Percentiles rank a stretch among this genome's conserved stretches.
Evolutionary conservation across 306 rosid genomes (phyloP).

Genomic region (Vigna trinervia): DNA sequence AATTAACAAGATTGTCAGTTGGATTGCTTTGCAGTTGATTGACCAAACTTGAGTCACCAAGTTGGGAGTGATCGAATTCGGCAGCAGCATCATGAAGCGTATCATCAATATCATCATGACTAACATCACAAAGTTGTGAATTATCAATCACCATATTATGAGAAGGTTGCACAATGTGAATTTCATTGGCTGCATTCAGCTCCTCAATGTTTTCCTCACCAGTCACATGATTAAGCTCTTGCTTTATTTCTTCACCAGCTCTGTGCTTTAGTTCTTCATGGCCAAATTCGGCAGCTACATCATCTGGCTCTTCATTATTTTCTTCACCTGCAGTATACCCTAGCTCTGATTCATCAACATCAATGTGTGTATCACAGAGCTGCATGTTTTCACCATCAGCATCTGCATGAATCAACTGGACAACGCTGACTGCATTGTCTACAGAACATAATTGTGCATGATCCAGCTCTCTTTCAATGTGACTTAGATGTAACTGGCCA

Average conservation of each 20-base stretch:
- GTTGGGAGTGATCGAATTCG: conserved; percentile 46
- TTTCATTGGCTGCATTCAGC: conserved; percentile 48
- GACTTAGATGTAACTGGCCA: conserved; percentile 62
- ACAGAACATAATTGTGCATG: conserved; percentile 63
- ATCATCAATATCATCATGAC: conserved; percentile 45
- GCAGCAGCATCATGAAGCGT: conserved; percentile 44
- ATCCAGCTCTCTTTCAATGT: conserved; percentile 60
- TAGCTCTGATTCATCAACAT: conserved; percentile 65
- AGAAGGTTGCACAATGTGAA: conserved; percentile 44
- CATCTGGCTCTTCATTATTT: conserved; percentile 51
- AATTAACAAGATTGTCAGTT: conserved; percentile 46
- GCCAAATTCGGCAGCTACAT: conserved; percentile 49
- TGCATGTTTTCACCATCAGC: conserved; percentile 58
- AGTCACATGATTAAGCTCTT: conserved; percentile 57
- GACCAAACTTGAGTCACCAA: conserved; percentile 37
- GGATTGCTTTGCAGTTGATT: conserved; percentile 43
- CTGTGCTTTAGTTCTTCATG: conserved; percentile 60
- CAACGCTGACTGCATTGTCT: conserved; percentile 56
- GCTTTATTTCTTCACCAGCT: conserved; percentile 61
- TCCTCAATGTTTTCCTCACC: conserved; percentile 55
- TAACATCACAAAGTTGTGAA: conserved; percentile 44
- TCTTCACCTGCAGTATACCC: conserved; percentile 54
- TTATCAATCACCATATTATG: conserved; percentile 46
- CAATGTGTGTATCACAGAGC: conserved; percentile 64
- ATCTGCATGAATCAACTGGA: conserved; percentile 61